These are phyloP conservation scores for Mortierella antarctica DNA, from an alignment of 192 early-diverging fungal genomes.

Conservation along the genomic window DNA sequence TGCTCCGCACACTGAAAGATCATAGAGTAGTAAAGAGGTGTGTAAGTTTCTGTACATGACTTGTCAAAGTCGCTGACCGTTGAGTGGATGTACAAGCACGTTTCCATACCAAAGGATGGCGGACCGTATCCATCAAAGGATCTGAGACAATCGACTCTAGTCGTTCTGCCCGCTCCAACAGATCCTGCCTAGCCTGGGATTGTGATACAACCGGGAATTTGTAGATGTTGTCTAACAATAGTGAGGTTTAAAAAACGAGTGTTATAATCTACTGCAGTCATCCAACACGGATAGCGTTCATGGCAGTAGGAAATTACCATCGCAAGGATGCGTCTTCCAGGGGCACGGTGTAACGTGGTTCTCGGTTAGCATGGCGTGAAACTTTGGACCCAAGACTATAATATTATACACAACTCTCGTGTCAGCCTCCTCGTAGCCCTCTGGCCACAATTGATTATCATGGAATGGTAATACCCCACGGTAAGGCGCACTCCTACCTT, in stretches of 20 bases:
- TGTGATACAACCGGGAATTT: slow-evolving; percentile 37
- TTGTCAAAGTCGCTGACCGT: neutral
- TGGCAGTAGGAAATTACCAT: slow-evolving; percentile 7
- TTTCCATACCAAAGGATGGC: slow-evolving; percentile 40
- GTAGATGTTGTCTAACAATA: slow-evolving; percentile 32
- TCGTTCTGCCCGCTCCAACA: slow-evolving; percentile 14
- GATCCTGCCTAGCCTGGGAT: slow-evolving; percentile 23
- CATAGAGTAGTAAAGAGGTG: neutral
- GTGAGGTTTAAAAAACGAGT: neutral
- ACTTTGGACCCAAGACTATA: slow-evolving; percentile 30
- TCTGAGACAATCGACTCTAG: slow-evolving; percentile 6
- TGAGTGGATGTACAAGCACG: neutral
- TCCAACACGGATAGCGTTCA: neutral
- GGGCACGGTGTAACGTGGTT: slow-evolving; percentile 32
- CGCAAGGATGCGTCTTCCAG: slow-evolving; percentile 45
- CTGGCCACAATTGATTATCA: neutral
- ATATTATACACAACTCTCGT: neutral
- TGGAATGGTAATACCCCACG: neutral
- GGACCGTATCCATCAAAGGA: slow-evolving; percentile 7
- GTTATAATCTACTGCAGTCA: neutral
- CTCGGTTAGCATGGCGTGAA: slow-evolving; percentile 37
- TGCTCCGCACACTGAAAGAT: slow-evolving; percentile 14
- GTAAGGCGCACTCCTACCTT: slow-evolving; percentile 7
- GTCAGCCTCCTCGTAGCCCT: neutral
- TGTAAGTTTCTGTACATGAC: too few species aligned